Conservation (phyloP, 768 basidiomycete species). For the Mycena latifolia region DNA sequence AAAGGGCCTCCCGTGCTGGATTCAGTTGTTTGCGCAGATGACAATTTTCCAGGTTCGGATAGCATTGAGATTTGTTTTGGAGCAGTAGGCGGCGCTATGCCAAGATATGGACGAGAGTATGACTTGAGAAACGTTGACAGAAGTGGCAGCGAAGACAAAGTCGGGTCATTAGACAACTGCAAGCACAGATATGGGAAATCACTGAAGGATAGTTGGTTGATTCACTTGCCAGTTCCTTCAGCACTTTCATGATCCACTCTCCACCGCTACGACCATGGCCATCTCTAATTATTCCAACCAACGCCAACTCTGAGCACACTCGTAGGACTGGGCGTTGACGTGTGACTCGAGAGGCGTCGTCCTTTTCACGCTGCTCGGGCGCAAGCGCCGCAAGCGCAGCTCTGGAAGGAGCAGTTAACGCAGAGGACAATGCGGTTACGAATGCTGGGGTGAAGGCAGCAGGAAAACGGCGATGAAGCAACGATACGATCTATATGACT, state of each 20-base stretch:
- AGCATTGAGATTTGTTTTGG: constrained; percentile 71
- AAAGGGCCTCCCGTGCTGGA: constrained; percentile 46
- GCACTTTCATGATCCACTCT: constrained; percentile 89
- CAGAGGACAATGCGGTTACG: constrained; percentile 67
- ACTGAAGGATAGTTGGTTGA: constrained; percentile 14
- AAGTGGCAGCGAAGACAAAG: constrained; percentile 88
- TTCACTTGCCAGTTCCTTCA: constrained; percentile 86
- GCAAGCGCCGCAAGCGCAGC: constrained; percentile 67
- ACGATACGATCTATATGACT: constrained; percentile 79
- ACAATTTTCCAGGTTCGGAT: constrained; percentile 69
- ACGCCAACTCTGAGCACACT: constrained; percentile 90
- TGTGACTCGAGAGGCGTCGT: constrained; percentile 82
- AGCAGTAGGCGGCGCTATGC: constrained; percentile 66
- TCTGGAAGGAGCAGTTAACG: constrained; percentile 71
- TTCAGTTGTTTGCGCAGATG: constrained; percentile 49
- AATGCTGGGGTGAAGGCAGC: constrained; percentile 82
- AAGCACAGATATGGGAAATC: constrained; percentile 32
- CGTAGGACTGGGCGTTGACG: constrained; percentile 90
- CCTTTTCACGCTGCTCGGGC: constrained; percentile 91
- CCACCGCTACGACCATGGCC: constrained; percentile 78
- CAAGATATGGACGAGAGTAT: constrained; percentile 90
- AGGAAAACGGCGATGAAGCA: constrained; percentile 90
- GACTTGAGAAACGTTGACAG: constrained; percentile 93
- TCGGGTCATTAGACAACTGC: constrained; percentile 90
- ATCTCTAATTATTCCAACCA: constrained; percentile 88